Percentiles rank a stretch among this genome's conserved stretches.
Conservation (phyloP, 805 yeast species). For the Saccharomycopsis olivae region DNA sequence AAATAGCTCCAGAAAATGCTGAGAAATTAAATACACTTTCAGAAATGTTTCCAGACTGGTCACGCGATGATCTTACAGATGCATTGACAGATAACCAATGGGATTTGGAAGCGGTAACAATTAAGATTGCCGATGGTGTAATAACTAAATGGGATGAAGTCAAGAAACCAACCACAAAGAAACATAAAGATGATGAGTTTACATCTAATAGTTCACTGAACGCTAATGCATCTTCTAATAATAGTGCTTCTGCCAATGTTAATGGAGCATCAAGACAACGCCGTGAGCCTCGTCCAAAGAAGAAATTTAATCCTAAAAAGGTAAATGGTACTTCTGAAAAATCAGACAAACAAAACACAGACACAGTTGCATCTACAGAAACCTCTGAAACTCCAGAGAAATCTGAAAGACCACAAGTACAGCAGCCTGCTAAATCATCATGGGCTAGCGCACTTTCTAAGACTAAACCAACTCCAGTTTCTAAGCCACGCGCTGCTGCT, state of each 20-base stretch:
- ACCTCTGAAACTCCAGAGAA: conserved; percentile 20
- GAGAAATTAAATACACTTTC: conserved; percentile 43
- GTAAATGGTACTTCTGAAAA: too few relatives aligned
- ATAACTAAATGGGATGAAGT: conserved; percentile 93
- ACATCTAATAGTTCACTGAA: neutral
- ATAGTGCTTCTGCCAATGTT: conserved; percentile 8
- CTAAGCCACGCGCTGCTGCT: conserved; percentile 15
- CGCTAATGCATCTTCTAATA: conserved; percentile 2
- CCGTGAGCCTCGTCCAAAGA: neutral
- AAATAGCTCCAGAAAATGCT: conserved; percentile 21
- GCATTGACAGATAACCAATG: conserved; percentile 63
- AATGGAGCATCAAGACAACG: neutral
- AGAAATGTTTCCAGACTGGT: conserved; percentile 95
- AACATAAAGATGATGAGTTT: conserved; percentile 23
- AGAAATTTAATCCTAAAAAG: too few relatives aligned
- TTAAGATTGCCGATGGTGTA: conserved; percentile 81
- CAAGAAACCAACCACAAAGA: conserved; percentile 47
- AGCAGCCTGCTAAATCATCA: conserved; percentile 21
- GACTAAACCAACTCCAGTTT: conserved; percentile 13
- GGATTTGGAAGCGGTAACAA: conserved; percentile 71
- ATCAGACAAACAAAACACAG: too few relatives aligned
- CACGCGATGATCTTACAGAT: conserved; percentile 66
- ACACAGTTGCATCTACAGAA: too few relatives aligned
- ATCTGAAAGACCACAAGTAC: conserved; percentile 19
- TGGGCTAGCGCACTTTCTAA: conserved; percentile 29